Conservation (phyloP, 202 grass and related monocot genomes). For the Panicum hallii region DNA sequence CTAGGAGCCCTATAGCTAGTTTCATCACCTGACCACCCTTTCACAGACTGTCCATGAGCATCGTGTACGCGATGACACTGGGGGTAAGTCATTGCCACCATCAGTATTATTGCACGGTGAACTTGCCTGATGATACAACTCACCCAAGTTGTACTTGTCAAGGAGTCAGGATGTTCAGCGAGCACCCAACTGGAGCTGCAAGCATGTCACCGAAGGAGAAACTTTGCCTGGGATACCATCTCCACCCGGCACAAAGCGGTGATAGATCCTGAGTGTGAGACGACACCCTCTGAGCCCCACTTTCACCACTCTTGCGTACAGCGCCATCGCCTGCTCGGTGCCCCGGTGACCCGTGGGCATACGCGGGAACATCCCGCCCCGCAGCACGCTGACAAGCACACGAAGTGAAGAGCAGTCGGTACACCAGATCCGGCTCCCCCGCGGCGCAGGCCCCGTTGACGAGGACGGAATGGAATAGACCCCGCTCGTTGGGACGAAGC, state of each 20-base stretch:
- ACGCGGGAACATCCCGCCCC: slow-evolving; percentile 24
- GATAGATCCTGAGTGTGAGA: no score
- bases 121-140: slow-evolving; percentile 21
- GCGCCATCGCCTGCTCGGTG: not conserved
- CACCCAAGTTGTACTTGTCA: slow-evolving; percentile 28
- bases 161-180: not conserved
- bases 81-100: not conserved
- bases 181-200: slow-evolving; percentile 3
- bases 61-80: no score
- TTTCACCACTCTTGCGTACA: slow-evolving; percentile 49
- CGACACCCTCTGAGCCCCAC: no score
- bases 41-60: not conserved
- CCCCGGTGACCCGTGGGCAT: slow-evolving; percentile 9
- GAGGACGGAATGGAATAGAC: slow-evolving; percentile 43
- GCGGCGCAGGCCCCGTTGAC: slow-evolving; percentile 15
- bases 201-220: slow-evolving; percentile 48
- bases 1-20: slow-evolving; percentile 27
- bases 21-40: slow-evolving; percentile 32
- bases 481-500: slow-evolving; percentile 22
- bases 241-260: slow-evolving; percentile 26
- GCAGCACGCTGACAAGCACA: slow-evolving; percentile 11
- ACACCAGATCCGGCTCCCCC: not conserved
- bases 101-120: slow-evolving; percentile 12
- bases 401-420: no score
- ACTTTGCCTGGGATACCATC: slow-evolving; percentile 24